phyloP scores from a whole-genome alignment of 495 filamentous ascomycete genomes.

The Tricharina praecox region DNA sequence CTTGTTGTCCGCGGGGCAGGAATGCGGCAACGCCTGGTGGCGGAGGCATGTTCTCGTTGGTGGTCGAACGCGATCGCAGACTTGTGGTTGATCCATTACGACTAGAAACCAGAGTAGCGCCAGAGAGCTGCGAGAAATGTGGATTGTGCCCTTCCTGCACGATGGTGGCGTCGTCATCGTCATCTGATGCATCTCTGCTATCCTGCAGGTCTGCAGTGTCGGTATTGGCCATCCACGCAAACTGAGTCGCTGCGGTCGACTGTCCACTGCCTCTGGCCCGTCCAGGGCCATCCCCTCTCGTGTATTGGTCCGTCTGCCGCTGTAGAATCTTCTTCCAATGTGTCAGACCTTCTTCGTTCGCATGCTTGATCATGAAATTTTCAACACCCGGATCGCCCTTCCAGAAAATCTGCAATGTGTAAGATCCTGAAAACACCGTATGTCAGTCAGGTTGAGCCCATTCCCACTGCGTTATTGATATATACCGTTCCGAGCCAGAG shows the following conservation, averaged over 20 bases:
- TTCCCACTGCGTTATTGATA: not conserved
- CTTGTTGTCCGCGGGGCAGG: constrained; percentile 7
- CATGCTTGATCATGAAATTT: constrained; percentile 85
- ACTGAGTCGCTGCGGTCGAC: constrained; percentile 50
- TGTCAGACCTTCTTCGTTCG: constrained; percentile 76
- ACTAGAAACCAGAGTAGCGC: constrained; percentile 33
- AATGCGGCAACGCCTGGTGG: constrained; percentile 19
- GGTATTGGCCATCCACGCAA: constrained; percentile 50
- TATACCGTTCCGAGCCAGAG: constrained; percentile 65
- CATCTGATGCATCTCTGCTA: constrained; percentile 30
- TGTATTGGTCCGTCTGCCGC: constrained; percentile 32
- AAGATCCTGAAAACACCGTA: constrained; percentile 49
- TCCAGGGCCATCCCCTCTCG: constrained; percentile 32
- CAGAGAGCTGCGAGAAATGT: not conserved
- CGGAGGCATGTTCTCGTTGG: constrained; percentile 48
- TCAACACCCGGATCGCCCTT: constrained; percentile 92
- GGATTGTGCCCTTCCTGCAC: not conserved
- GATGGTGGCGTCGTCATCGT: constrained; percentile 45
- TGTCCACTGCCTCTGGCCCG: constrained; percentile 29
- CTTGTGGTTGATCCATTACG: constrained; percentile 69
- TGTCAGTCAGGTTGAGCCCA: constrained; percentile 22
- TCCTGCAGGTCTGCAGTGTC: constrained; percentile 11
- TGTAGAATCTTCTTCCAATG: constrained; percentile 60
- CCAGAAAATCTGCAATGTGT: constrained; percentile 96
- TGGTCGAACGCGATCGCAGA: constrained; percentile 60